phyloP scores from a whole-genome alignment of 2,329 filamentous ascomycete species.

The Ophiobolus disseminans region DNA sequence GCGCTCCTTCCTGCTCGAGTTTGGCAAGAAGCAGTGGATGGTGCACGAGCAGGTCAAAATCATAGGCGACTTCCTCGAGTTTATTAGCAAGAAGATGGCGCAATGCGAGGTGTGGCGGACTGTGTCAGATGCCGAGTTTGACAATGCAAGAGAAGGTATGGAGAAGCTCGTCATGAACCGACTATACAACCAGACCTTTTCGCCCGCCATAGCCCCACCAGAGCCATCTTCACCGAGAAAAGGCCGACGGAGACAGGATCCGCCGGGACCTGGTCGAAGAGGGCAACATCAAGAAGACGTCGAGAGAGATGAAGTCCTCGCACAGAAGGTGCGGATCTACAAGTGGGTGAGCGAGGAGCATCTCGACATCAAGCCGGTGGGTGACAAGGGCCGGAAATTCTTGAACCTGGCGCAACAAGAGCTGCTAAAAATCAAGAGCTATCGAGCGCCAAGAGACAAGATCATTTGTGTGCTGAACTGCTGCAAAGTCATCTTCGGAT shows the following conservation, averaged over 20 bases:
- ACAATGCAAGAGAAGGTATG: constrained; percentile 98
- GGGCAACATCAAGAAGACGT: constrained; percentile 99
- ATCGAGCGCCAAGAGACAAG: constrained; percentile 95
- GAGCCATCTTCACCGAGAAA: constrained; percentile 74
- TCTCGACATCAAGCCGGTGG: constrained; percentile 85
- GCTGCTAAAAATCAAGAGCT: constrained; percentile 93
- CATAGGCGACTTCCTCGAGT: constrained; percentile 92
- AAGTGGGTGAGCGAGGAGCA: constrained; percentile 93
- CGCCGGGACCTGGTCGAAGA: constrained; percentile 77
- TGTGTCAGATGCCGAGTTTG: constrained; percentile 95
- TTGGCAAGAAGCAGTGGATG: constrained; percentile 98
- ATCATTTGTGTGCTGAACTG: constrained; percentile 98
- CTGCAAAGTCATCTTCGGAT: constrained; percentile 98
- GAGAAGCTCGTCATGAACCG: constrained; percentile 99
- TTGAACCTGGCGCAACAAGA: constrained; percentile 91
- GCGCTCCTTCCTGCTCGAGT: constrained; percentile 91
- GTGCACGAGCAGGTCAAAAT: constrained; percentile 99
- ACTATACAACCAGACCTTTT: constrained; percentile 94
- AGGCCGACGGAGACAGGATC: constrained; percentile 66
- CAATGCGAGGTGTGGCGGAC: constrained; percentile 96
- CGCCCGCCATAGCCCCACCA: constrained; percentile 85
- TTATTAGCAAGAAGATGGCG: constrained; percentile 98
- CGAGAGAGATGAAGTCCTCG: constrained; percentile 91
- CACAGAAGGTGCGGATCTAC: constrained; percentile 97
- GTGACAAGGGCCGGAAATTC: constrained; percentile 86